Conservation (phyloP, 1,284 basidiomycete species). For the Cutaneotrichosporon spelunceum region DNA sequence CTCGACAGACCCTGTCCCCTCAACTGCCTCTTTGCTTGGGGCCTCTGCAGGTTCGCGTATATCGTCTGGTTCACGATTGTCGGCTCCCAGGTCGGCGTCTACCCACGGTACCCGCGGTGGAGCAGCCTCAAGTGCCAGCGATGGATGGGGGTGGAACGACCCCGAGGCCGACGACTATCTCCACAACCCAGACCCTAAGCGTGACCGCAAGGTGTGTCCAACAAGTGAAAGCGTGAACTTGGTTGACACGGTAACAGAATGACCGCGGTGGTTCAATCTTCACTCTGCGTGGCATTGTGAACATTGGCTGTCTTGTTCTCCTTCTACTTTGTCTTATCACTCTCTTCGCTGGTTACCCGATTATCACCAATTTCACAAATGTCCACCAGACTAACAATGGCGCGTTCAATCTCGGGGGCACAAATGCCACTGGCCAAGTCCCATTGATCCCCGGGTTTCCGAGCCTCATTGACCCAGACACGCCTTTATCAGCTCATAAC, state of each 20-base stretch:
- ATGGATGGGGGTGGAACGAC: conserved; percentile 28
- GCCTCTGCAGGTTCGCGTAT: conserved; percentile 6
- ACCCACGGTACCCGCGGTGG: conserved; percentile 5
- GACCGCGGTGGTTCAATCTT: conserved; percentile 65
- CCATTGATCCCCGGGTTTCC: conserved; percentile 61
- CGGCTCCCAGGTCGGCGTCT: conserved; percentile 10
- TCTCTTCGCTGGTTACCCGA: conserved; percentile 61
- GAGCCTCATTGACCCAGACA: conserved; percentile 71
- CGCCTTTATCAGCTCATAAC: conserved; percentile 55
- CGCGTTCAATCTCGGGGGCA: conserved; percentile 58
- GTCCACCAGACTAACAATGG: conserved; percentile 46
- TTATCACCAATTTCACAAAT: conserved; percentile 48
- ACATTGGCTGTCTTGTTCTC: conserved; percentile 70
- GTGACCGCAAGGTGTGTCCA: conserved; percentile 58
- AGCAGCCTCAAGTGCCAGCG: conserved; percentile 9
- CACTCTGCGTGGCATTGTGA: conserved; percentile 67
- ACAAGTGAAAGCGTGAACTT: background rate
- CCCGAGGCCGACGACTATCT: conserved; percentile 53
- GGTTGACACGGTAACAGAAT: conserved; percentile 30
- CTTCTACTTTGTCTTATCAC: conserved; percentile 62
- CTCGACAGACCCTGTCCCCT: conserved; percentile 27
- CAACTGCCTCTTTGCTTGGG: conserved; percentile 31
- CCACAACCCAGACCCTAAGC: conserved; percentile 58
- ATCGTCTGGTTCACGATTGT: conserved; percentile 12
- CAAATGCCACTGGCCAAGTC: conserved; percentile 60